phyloP scores from a whole-genome alignment of 2,329 filamentous ascomycete genomes.

The Parascedosporium putredinis region DNA sequence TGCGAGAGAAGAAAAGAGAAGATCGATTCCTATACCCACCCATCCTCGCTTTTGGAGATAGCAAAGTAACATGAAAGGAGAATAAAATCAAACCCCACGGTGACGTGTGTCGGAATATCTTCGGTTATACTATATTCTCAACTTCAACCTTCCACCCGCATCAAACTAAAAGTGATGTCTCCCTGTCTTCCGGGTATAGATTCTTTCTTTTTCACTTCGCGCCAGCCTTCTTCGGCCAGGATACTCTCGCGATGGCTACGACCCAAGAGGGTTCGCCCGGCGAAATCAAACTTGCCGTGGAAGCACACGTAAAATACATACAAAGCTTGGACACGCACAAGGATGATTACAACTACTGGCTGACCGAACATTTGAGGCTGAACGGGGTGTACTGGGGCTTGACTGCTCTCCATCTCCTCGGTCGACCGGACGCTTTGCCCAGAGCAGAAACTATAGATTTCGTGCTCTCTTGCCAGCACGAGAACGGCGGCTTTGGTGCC shows the following conservation, averaged over 20 bases:
- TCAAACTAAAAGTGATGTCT: no score
- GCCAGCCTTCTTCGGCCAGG: no score
- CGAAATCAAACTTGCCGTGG: slow-evolving; percentile 36
- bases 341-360: slow-evolving; percentile 95
- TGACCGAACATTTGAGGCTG: slow-evolving; percentile 91
- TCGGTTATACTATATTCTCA: background rate
- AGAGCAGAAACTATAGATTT: slow-evolving; percentile 77
- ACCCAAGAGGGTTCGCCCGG: slow-evolving; percentile 16
- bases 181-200: background rate
- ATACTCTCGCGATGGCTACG: slow-evolving; percentile 2
- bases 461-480: slow-evolving; percentile 87
- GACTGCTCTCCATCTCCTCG: slow-evolving; percentile 75
- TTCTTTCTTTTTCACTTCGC: background rate
- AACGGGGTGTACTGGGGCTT: slow-evolving; percentile 97
- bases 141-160: no score
- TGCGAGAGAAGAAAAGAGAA: no score
- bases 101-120: background rate
- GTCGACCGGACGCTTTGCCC: slow-evolving; percentile 70
- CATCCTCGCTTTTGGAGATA: no score
- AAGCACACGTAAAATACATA: slow-evolving; percentile 78
- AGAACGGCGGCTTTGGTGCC: slow-evolving; percentile 83
- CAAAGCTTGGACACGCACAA: slow-evolving; percentile 83
- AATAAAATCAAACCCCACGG: no score
- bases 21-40: no score
- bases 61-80: no score